These are phyloP conservation scores for Caryopteris hybrid DNA, from an alignment of 305 asterid genomes.

Conservation along the genomic window DNA sequence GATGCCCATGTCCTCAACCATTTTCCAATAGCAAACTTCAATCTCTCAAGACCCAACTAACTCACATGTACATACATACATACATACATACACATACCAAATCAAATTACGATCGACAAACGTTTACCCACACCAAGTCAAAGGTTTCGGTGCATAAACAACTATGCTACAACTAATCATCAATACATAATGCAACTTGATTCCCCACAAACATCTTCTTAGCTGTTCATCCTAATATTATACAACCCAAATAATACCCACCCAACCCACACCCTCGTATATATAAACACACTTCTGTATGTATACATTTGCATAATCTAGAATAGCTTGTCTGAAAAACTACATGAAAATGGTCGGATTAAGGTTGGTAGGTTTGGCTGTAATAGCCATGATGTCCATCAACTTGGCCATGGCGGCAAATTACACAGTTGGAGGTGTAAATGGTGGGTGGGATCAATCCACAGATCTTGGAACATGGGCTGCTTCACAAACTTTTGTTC, in stretches of 20 bases:
- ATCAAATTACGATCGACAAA: constrained; percentile 1
- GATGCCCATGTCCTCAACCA: no score
- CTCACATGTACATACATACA: no score
- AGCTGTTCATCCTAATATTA: not conserved
- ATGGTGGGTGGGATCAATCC: constrained; percentile 54
- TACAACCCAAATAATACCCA: not conserved
- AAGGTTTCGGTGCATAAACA: not conserved
- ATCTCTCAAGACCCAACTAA: not conserved
- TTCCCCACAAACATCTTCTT: constrained; percentile 11
- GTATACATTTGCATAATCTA: not conserved
- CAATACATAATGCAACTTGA: constrained; percentile 10
- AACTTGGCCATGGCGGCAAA: constrained; percentile 37
- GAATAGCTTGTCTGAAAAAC: not conserved
- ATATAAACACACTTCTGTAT: not conserved
- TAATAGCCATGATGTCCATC: constrained; percentile 11
- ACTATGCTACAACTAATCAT: not conserved
- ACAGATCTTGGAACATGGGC: constrained; percentile 48
- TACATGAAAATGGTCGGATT: constrained; percentile 24
- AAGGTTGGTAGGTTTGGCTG: constrained; percentile 17
- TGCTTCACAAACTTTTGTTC: constrained; percentile 29
- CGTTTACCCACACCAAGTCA: constrained; percentile 15
- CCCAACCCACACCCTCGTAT: not conserved
- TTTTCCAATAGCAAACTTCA: not conserved
- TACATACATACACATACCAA: not conserved
- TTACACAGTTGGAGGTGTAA: constrained; percentile 50